Evolutionary conservation across 2,329 filamentous ascomycete genomes (phyloP), one percentile per base, ranked within the genome.

Genomic region (Fusarium nematophilum): DNA sequence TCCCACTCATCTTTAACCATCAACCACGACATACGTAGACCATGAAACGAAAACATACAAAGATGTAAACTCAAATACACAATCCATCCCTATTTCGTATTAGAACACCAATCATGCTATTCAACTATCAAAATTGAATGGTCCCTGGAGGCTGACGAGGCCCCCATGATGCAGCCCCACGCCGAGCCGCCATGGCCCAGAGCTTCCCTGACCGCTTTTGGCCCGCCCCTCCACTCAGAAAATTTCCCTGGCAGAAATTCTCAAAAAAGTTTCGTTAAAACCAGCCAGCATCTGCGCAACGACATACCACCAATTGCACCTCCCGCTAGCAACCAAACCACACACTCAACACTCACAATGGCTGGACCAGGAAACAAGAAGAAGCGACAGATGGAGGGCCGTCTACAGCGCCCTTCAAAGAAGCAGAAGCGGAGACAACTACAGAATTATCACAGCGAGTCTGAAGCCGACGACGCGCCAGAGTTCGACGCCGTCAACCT

Each of bases 401-500:
- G 70, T 33, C 42, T 69, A 39, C 69, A 74, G 37, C 75, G 79
- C 11, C 82, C 82, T 0, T 73, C 74, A 17, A 86, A 86, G 75
- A 85, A 79, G 70, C 75, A 86, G 76, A 85, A 78, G 72, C 71
- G 73, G 43, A 79, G 76, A 59, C 61, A 68, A 73, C 76, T 79
- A 55, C 65, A 80, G 55, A 74, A 78, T 50, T 84, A 85, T 72
- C 76, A 84, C 72, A 84, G 82, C 76, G 80, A 81, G 53, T 81
- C 79, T n/a, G 81, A 79, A 30, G 72, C 75, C n/a, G 76, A 76
- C 8, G 70, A 76, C 5, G 72, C 74, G 25, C 69, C 79, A 42
- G 75, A 77, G 46, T 84, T 84, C 68, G 73, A 79, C 25, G 78
- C 83, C 3, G 81, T 84, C 58, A 79, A 85, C 62, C 75, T 86